Conservation (phyloP, 2,329 filamentous ascomycete genomes). For the Cyclaneusma minus region DNA sequence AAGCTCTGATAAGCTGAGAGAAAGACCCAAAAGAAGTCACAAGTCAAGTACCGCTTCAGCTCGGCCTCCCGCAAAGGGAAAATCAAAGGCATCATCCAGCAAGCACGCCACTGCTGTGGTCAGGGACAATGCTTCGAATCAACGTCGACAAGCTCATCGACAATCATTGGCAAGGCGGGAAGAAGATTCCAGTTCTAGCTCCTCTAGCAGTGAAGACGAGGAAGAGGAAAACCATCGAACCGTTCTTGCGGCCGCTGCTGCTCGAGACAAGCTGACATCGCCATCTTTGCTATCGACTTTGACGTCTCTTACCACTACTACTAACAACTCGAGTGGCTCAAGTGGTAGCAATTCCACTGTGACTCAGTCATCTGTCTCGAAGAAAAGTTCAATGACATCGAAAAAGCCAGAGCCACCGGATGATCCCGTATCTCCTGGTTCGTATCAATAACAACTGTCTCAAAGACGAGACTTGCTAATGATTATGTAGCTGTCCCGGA, state of each 20-base stretch:
- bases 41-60: constrained; percentile 4
- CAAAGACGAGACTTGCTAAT: too few relatives aligned
- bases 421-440: constrained; percentile 14
- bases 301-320: constrained; percentile 15
- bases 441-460: constrained; percentile 15
- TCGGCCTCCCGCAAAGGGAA: constrained; percentile 7
- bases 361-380: constrained; percentile 19
- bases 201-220: constrained; percentile 10
- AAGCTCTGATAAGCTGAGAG: constrained; percentile 11
- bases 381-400: constrained; percentile 5
- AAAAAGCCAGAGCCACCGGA: constrained; percentile 9
- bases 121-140: constrained; percentile 8
- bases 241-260: constrained; percentile 10
- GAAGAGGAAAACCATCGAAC: constrained; percentile 10
- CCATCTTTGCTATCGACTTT: constrained; percentile 18
- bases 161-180: constrained; percentile 7
- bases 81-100: constrained; percentile 6
- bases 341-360: constrained; percentile 26
- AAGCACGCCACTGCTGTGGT: constrained; percentile 8
- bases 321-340: constrained; percentile 22
- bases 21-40: constrained; percentile 10
- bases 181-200: constrained; percentile 9
- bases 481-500: constrained; percentile 9
- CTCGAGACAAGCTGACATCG: constrained; percentile 15
- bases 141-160: constrained; percentile 7